These are phyloP conservation scores for Dovyalis caffra DNA, from an alignment of 345 rosid species.

Conservation along the genomic window DNA sequence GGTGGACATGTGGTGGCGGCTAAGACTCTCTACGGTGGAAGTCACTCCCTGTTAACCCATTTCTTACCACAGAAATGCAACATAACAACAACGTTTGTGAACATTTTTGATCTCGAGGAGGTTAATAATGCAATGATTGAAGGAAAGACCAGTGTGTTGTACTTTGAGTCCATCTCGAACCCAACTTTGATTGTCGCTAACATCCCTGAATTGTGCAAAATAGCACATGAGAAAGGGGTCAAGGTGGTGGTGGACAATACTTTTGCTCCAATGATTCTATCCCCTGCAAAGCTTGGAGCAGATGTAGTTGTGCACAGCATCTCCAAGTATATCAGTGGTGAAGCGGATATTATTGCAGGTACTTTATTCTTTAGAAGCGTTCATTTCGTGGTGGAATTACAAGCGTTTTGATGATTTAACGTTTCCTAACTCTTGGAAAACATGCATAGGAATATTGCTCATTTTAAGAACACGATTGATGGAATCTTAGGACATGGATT, in stretches of 20 bases:
- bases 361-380: neutral
- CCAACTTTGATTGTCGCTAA: constrained; percentile 80
- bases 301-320: constrained; percentile 92
- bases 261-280: constrained; percentile 87
- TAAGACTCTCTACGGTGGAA: constrained; percentile 77
- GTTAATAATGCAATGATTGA: constrained; percentile 59
- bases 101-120: constrained; percentile 50
- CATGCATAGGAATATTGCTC: neutral
- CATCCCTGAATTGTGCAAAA: constrained; percentile 67
- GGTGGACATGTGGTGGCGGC: constrained; percentile 97
- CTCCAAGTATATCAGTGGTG: constrained; percentile 94
- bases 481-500: neutral
- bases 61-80: constrained; percentile 77
- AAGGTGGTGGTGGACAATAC: constrained; percentile 89
- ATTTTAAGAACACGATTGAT: neutral
- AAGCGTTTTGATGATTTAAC: neutral
- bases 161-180: constrained; percentile 82
- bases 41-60: constrained; percentile 80
- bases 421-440: neutral
- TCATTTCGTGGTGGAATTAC: neutral
- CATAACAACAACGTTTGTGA: constrained; percentile 85
- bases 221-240: constrained; percentile 78
- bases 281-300: constrained; percentile 93
- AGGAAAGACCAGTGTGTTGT: constrained; percentile 75
- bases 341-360: constrained; percentile 97